A percentile compares a stretch with the other conserved stretches of the same genome.
phyloP scores from a whole-genome alignment of 345 rosid genomes.

The Melaleuca quinquenervia region DNA sequence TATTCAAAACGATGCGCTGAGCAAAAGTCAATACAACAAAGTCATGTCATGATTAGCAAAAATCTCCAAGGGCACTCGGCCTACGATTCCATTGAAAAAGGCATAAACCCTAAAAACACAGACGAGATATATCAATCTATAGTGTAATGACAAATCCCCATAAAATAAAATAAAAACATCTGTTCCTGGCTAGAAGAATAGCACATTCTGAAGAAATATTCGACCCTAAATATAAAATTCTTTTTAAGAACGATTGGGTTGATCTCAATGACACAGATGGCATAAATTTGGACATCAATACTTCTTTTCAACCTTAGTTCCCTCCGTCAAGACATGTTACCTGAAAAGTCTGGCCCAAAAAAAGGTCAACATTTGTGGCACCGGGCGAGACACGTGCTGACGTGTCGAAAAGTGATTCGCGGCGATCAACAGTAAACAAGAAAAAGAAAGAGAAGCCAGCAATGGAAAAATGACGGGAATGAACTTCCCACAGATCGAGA shows the following conservation, averaged over 20 bases:
- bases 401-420: not conserved
- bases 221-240: not conserved
- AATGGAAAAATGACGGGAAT: not conserved
- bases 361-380: not conserved
- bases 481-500: not conserved
- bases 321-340: not conserved
- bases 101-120: not conserved
- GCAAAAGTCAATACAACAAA: fast-evolving
- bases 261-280: not conserved
- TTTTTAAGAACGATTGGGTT: not conserved
- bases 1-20: not conserved
- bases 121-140: not conserved
- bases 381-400: not conserved
- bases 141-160: not conserved
- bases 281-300: not conserved
- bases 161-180: not conserved
- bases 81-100: not conserved
- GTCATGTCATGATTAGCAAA: not conserved
- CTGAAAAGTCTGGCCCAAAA: not conserved
- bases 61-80: not conserved
- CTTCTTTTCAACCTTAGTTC: not conserved
- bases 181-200: not conserved
- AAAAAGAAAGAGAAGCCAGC: not conserved
- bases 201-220: not conserved
- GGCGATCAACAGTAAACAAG: not conserved